Base-by-base conservation (phyloP, 2,329 filamentous ascomycete species). In the Phyllosticta citrichinensis region DNA sequence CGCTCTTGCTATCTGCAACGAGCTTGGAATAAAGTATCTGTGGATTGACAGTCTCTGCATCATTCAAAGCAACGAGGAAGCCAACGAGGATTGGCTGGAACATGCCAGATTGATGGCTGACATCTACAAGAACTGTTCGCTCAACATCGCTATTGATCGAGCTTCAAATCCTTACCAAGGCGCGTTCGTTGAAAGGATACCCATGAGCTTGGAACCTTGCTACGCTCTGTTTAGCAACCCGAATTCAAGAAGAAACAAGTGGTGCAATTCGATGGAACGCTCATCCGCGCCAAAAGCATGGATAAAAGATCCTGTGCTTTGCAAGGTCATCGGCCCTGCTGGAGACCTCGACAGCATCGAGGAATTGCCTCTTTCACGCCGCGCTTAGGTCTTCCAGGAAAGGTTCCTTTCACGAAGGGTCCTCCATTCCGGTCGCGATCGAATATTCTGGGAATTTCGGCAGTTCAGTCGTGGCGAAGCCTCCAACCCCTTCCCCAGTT, bases 11-110 rank as follows among this genome's bases (percentile, higher is more conserved):
- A 50, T 33, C n/a, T 17, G n/a, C 17, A 6, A 24, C 4, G 11
- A 6, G 20, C 52, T 60, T 11, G 35, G 17, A 5, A 47, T 55
- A 4, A 14, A 17, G 12, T 55, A 55, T 24, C 22, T 60, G 1
- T 55, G 22, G 57, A 55, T 51, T 6, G 52, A 60, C 33, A 55
- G 57, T 17, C 27, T 54, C 2, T 59, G 57, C 30, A 54, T 59
- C n/a, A 19, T 54, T 2, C 57, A 59, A 27, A 22, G 11, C 11
- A 52, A 52, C 5, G 12, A 14, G 1, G 20, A 52, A 14, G 12
- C 12, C 20, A 19, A 52, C 17, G 51, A 25, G 25, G 51, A 59
- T 14, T 59, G 57, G 57, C 6, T 53, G 2, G 57, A 59, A 14
- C 57, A 59, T 8, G 14, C 33, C 11, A 17, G 14, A 40, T 17